These are phyloP conservation scores for Alternaria longipes DNA, from an alignment of 2,329 filamentous ascomycete species.

Conservation along the genomic window DNA sequence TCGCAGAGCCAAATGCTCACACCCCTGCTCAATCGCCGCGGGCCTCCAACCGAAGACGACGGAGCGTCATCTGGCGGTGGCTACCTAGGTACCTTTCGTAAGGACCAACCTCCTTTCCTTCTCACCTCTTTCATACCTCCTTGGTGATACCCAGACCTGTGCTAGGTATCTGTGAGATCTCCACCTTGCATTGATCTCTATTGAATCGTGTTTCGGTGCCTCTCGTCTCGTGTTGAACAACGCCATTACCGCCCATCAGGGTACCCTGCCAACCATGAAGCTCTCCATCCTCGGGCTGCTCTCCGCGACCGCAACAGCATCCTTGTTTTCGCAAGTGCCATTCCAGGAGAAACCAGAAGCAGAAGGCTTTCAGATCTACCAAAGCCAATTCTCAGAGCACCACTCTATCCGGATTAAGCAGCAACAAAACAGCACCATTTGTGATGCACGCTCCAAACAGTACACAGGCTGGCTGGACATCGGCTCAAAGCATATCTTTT, in stretches of 20 bases:
- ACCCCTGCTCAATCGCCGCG: slow-evolving; percentile 13
- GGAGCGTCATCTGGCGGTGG: background rate
- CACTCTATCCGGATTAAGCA: slow-evolving; percentile 48
- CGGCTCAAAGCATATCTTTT: slow-evolving; percentile 56
- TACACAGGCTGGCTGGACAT: slow-evolving; percentile 51
- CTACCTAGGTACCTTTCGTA: background rate
- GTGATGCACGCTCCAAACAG: slow-evolving; percentile 47
- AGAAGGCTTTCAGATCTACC: slow-evolving; percentile 43
- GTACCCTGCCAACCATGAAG: slow-evolving; percentile 26
- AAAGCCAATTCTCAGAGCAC: slow-evolving; percentile 43
- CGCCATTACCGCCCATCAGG: slow-evolving; percentile 2
- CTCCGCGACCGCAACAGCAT: slow-evolving; percentile 13
- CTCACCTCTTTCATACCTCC: background rate
- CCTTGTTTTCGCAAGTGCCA: slow-evolving; percentile 37
- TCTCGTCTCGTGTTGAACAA: background rate
- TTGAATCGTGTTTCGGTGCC: background rate
- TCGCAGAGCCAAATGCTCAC: slow-evolving; percentile 2
- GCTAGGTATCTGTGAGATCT: background rate
- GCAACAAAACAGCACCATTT: slow-evolving; percentile 45
- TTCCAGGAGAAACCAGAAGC: slow-evolving; percentile 41
- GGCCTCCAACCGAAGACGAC: slow-evolving; percentile 13
- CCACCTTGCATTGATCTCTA: background rate
- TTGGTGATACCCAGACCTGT: background rate
- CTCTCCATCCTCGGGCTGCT: slow-evolving; percentile 21
- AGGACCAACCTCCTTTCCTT: background rate